phyloP scores from a whole-genome alignment of 768 basidiomycete genomes.

The Hortiboletus campestris region DNA sequence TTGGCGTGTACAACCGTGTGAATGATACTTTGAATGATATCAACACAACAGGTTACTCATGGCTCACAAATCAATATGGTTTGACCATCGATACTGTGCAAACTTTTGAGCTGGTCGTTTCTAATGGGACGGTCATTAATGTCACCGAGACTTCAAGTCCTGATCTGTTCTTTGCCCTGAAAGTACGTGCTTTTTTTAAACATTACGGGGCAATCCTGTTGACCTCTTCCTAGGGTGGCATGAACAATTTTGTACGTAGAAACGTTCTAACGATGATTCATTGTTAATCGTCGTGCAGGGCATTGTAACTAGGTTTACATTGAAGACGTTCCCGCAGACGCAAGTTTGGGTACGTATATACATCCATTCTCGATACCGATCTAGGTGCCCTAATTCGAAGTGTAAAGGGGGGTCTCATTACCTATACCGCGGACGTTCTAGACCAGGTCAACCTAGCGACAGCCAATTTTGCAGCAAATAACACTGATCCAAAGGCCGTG shows the following conservation, averaged over 20 bases:
- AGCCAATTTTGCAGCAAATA: conserved; percentile 20
- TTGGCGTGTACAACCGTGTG: too few species aligned
- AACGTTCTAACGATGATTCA: neutral
- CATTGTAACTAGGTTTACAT: conserved; percentile 55
- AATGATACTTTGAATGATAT: neutral
- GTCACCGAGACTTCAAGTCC: conserved; percentile 34
- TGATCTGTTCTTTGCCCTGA: conserved; percentile 45
- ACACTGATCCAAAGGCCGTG: conserved; percentile 22
- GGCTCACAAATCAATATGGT: conserved; percentile 60
- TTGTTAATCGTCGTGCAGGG: conserved; percentile 35
- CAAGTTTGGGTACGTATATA: conserved; percentile 51
- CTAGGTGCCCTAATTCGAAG: neutral
- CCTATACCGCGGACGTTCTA: conserved; percentile 13
- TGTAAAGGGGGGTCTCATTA: conserved; percentile 50
- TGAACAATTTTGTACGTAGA: conserved; percentile 53
- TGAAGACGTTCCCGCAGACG: conserved; percentile 51
- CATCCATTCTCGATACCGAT: neutral
- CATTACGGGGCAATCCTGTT: neutral
- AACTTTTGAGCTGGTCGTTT: conserved; percentile 54
- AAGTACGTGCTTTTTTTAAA: conserved; percentile 23
- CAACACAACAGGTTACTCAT: conserved; percentile 26
- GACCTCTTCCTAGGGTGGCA: conserved; percentile 44
- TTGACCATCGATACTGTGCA: conserved; percentile 53
- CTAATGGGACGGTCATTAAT: conserved; percentile 38
- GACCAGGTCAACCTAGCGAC: conserved; percentile 18